These are phyloP conservation scores for Scenedesmus sp. DNA, from an alignment of 163 green algal species.

Conservation along the genomic window DNA sequence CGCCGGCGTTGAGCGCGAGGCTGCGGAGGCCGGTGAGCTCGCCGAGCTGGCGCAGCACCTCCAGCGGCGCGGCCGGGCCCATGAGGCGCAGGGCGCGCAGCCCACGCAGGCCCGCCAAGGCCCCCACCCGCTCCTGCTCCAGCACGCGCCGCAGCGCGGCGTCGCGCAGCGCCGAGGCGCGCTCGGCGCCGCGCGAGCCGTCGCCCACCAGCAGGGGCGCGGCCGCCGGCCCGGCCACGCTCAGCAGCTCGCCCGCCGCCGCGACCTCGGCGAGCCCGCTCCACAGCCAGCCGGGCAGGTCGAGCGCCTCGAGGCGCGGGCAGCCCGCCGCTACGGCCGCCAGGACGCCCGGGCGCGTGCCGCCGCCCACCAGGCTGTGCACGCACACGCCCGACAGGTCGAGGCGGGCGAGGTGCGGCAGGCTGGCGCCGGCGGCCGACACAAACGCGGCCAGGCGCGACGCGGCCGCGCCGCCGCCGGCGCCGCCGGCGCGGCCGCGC, in stretches of 20 bases:
- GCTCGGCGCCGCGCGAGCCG: too few species aligned
- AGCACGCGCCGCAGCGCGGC: background rate
- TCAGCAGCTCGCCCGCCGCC: too few species aligned
- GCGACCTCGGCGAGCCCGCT: too few species aligned
- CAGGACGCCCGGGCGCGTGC: conserved; percentile 1
- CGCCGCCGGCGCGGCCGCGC: too few species aligned
- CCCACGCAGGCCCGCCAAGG: background rate
- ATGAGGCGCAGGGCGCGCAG: background rate
- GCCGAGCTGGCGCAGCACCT: conserved; percentile 3
- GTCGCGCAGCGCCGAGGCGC: background rate
- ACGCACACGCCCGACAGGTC: conserved; percentile 25
- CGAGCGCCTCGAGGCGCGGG: background rate
- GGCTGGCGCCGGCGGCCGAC: conserved; percentile 16
- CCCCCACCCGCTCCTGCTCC: conserved; percentile 7
- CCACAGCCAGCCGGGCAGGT: conserved; percentile 20
- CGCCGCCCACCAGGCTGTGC: conserved; percentile 3
- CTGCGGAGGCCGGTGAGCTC: conserved; percentile 7
- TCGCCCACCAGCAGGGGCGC: conserved; percentile 3
- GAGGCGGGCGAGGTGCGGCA: conserved; percentile 21
- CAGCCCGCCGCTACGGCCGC: background rate
- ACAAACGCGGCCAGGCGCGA: conserved; percentile 5
- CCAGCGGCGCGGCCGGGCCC: background rate
- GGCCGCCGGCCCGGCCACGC: too few species aligned
- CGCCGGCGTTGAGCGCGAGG: background rate
- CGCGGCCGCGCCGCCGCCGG: background rate